Percentiles rank a stretch among this genome's conserved stretches.
These are phyloP conservation scores for Podaxis sp. DNA, from an alignment of 768 basidiomycete species.

Conservation along the genomic window DNA sequence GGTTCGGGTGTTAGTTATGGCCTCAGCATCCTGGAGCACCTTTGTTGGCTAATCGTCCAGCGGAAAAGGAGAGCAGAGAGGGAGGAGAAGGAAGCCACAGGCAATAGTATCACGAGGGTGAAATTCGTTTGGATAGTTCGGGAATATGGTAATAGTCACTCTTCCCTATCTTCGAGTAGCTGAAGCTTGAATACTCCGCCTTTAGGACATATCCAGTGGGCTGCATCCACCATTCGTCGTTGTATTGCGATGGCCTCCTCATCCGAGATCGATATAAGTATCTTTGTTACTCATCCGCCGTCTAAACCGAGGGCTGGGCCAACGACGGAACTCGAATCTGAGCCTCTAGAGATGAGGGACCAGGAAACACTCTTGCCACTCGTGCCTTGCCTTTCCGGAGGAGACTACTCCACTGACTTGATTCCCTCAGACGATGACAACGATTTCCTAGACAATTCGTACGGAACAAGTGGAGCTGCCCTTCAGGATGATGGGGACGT, in stretches of 20 bases:
- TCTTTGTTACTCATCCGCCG: conserved; percentile 65
- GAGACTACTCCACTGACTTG: not conserved
- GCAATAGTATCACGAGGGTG: conserved; percentile 49
- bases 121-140: conserved; percentile 78
- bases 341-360: not conserved
- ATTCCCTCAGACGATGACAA: not conserved
- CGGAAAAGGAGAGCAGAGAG: conserved; percentile 23
- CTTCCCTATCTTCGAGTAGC: not conserved
- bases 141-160: conserved; percentile 60
- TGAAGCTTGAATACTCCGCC: not conserved
- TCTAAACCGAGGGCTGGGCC: not conserved
- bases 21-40: conserved; percentile 60
- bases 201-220: conserved; percentile 63
- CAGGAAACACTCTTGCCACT: not conserved
- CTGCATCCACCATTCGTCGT: conserved; percentile 61
- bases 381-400: not conserved
- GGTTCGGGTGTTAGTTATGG: conserved; percentile 80
- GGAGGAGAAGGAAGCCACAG: conserved; percentile 42
- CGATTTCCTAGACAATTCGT: not conserved
- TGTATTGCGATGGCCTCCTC: conserved; percentile 55
- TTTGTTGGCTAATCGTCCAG: conserved; percentile 52
- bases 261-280: conserved; percentile 58
- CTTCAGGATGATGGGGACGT: conserved; percentile 42
- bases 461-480: conserved; percentile 23
- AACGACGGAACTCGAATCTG: conserved; percentile 3